Evolutionary conservation across 371 early-diverging fungal genomes (phyloP).

Genomic region (Blastocladiella emersonii): DNA sequence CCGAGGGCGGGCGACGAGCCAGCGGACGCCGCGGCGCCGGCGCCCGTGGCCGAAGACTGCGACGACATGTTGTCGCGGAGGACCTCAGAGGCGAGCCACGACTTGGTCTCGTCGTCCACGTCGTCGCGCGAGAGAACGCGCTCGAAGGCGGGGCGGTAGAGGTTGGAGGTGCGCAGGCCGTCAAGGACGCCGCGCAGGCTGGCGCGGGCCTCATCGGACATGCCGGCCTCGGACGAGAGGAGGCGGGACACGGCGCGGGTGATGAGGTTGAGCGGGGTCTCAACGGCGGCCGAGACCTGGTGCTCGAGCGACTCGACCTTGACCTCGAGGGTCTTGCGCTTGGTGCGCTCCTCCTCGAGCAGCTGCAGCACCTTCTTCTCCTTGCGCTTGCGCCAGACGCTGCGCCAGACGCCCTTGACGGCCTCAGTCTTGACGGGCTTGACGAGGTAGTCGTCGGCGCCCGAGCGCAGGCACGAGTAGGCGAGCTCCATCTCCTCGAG

Average conservation of each 20-base stretch:
- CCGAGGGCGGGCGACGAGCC: too few relatives aligned
- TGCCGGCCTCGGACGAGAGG: not conserved
- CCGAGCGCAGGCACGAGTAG: not conserved
- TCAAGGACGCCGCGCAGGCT: not conserved
- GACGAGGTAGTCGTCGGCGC: constrained; percentile 5
- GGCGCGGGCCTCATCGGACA: not conserved
- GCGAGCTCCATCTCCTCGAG: constrained; percentile 4
- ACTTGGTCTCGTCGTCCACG: not conserved
- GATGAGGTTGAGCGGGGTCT: constrained; percentile 4
- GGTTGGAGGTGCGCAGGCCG: not conserved
- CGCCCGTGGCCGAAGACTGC: too few relatives aligned
- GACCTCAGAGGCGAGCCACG: not conserved
- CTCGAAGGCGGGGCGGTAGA: constrained; percentile 4
- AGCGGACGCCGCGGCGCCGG: too few relatives aligned
- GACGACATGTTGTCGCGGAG: not conserved
- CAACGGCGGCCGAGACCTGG: constrained; percentile 2
- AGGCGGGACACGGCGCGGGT: not conserved
- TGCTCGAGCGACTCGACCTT: constrained; percentile 1
- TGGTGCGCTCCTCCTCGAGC: constrained; percentile 3
- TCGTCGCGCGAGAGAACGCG: not conserved
- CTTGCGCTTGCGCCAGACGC: constrained; percentile 5
- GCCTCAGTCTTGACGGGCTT: constrained; percentile 3
- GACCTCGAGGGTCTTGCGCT: not conserved
- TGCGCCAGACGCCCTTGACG: not conserved
- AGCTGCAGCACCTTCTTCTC: constrained; percentile 1